phyloP scores from a whole-genome alignment of 2,329 filamentous ascomycete genomes.

The Pseudogymnoascus sp. region DNA sequence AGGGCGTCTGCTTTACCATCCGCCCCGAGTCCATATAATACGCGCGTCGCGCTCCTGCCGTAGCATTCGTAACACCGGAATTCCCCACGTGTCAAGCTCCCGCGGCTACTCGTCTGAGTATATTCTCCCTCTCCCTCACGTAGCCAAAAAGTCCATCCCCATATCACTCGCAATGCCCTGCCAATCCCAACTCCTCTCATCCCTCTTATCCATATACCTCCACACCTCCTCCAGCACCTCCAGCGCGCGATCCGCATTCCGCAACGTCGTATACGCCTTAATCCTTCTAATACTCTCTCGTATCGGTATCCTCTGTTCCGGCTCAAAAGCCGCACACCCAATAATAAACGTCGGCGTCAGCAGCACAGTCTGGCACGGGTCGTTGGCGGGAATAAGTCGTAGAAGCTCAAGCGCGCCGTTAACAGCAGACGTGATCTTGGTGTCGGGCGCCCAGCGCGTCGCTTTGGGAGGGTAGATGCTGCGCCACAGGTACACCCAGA shows the following conservation, averaged over 20 bases:
- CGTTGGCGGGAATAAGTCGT: constrained; percentile 47
- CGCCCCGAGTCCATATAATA: background rate
- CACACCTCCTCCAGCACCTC: constrained; percentile 10
- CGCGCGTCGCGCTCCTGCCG: background rate
- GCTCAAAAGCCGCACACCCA: background rate
- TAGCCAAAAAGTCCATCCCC: constrained; percentile 46
- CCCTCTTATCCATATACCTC: constrained; percentile 7
- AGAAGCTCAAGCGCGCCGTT: constrained; percentile 49
- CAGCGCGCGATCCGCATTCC: constrained; percentile 7
- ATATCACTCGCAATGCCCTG: constrained; percentile 46
- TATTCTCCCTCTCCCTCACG: constrained; percentile 16
- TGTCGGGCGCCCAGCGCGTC: constrained; percentile 32
- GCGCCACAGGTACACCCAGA: constrained; percentile 56
- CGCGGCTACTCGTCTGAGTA: background rate
- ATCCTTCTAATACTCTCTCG: constrained; percentile 20
- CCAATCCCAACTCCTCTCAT: constrained; percentile 58
- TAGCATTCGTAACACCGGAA: background rate
- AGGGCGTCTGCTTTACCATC: background rate
- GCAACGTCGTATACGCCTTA: constrained; percentile 15
- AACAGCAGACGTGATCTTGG: constrained; percentile 45
- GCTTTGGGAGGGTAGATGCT: constrained; percentile 49
- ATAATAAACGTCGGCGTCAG: constrained; percentile 11
- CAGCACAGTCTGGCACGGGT: constrained; percentile 44
- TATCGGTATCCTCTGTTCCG: background rate
- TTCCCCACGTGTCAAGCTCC: background rate